Evolutionary conservation across 1,284 basidiomycete species (phyloP).

Genomic region (Sanghuangporus baumii): DNA sequence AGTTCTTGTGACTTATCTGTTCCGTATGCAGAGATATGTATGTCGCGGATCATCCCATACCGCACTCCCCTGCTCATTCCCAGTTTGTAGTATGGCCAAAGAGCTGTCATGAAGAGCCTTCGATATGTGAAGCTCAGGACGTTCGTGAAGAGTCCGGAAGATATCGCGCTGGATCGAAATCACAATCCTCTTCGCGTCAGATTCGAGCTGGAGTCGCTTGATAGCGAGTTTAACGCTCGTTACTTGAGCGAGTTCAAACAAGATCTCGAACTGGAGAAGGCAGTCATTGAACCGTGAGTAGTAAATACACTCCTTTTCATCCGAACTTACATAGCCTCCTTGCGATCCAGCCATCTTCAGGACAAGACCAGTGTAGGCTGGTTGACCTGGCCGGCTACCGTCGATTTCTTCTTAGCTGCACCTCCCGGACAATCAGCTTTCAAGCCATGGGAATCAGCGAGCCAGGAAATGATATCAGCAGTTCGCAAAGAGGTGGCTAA

Average conservation of each 20-base stretch:
- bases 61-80: background rate
- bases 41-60: slow-evolving; percentile 21
- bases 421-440: slow-evolving; percentile 43
- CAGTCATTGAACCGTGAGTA: slow-evolving; percentile 40
- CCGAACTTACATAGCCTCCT: background rate
- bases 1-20: background rate
- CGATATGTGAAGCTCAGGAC: slow-evolving; percentile 80
- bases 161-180: slow-evolving; percentile 48
- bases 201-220: slow-evolving; percentile 46
- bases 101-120: slow-evolving; percentile 59
- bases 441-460: slow-evolving; percentile 49
- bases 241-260: slow-evolving; percentile 47
- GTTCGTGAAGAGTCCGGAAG: slow-evolving; percentile 49
- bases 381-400: slow-evolving; percentile 47
- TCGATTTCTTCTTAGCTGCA: slow-evolving; percentile 45
- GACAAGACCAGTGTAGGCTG: slow-evolving; percentile 58
- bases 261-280: slow-evolving; percentile 34
- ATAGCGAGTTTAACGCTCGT: slow-evolving; percentile 47
- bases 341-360: slow-evolving; percentile 29
- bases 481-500: slow-evolving; percentile 41
- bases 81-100: slow-evolving; percentile 54
- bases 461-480: slow-evolving; percentile 39
- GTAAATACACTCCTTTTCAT: background rate
- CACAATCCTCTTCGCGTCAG: slow-evolving; percentile 54
- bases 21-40: slow-evolving; percentile 52